Percentiles rank a stretch among this genome's conserved stretches.
Conservation (phyloP, 2,329 filamentous ascomycete genomes). For the Microcera coccophila region DNA sequence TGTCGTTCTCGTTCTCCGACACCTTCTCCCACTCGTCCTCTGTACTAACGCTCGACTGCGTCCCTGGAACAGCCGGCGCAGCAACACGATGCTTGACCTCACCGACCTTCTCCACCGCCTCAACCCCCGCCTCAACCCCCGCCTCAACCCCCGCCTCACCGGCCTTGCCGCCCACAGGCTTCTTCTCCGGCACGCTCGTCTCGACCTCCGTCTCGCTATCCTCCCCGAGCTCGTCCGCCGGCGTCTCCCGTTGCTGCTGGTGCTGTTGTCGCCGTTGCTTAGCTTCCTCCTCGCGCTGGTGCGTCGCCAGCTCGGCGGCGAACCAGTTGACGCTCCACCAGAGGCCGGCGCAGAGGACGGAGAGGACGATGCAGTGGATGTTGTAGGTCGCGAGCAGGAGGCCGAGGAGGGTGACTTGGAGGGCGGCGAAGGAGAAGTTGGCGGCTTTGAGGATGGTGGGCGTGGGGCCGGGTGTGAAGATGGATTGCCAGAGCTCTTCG, state of each 20-base stretch:
- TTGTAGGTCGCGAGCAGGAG: constrained; percentile 80
- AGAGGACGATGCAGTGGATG: constrained; percentile 83
- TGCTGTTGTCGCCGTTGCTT: constrained; percentile 33
- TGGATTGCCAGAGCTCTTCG: constrained; percentile 78
- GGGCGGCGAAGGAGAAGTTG: constrained; percentile 80
- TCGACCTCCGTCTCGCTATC: constrained; percentile 47
- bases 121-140: constrained; percentile 44
- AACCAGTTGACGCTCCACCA: constrained; percentile 99
- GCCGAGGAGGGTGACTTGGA: constrained; percentile 72
- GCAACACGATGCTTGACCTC: constrained; percentile 47
- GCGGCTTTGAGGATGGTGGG: constrained; percentile 84
- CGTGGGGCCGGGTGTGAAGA: constrained; percentile 90
- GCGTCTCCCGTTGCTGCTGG: too few species aligned
- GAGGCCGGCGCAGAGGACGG: constrained; percentile 70
- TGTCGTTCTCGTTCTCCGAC: constrained; percentile 64
- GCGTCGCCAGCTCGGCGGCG: constrained; percentile 58
- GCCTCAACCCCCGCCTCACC: constrained; percentile 17
- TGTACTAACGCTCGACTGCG: constrained; percentile 64
- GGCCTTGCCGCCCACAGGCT: constrained; percentile 10
- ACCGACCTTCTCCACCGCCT: constrained; percentile 39
- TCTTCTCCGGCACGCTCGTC: constrained; percentile 18
- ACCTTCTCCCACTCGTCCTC: constrained; percentile 99
- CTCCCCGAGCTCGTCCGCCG: constrained; percentile 28
- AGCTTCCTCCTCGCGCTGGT: constrained; percentile 40
- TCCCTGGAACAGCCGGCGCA: constrained; percentile 30